Base-by-base conservation (phyloP, 1,284 basidiomycete genomes). In the Malassezia globosa region DNA sequence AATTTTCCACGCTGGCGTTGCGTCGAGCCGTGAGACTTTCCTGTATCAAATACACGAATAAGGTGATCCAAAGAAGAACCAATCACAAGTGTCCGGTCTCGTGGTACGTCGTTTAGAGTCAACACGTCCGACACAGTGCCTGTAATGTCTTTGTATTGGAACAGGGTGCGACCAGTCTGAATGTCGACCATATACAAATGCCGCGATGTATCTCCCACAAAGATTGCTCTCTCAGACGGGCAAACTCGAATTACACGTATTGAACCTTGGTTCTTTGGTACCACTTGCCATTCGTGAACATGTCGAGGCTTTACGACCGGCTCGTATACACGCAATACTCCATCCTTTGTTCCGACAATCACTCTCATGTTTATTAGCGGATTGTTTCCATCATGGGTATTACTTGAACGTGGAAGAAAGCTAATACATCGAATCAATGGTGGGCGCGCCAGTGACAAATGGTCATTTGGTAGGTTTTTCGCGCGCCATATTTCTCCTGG, bases 91-190 rank as follows among this genome's bases (percentile, higher is more conserved):
- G 37, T 27, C 16, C 33, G 23, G 13, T 10, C 14, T 14, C 16
- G 23, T 10, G 37, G 18, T 1, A 19, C 31, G 7, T 24, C 34
- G 1, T 24, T 26, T 23, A 49, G 16, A 2, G 22, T 22, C 23
- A 42, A 23, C 5, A 47, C 18, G 19, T 38, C 37, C 4, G 50
- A 37, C 3, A 52, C 18, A 4, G 50, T 38, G 26, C 50, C 50
- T 10, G 37, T 47, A 14, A 52, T 46, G 38, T 51, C 48, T 33
- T 52, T 46, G 44, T 47, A 52, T 11, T 52, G 50, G 50, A 38
- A 52, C 22, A 43, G 26, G 5, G 43, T 16, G 13, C 41, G 44
- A 7, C 50, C 50, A 5, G 44, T 38, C 5, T 19, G n/a, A 8
- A 14, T n/a, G 26, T 52, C 45, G 5, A 47, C 25, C 22, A 33